Percentiles rank a stretch among this genome's conserved stretches.
Conservation (phyloP, 2,329 filamentous ascomycete genomes). For the Whalleya microplaca region DNA sequence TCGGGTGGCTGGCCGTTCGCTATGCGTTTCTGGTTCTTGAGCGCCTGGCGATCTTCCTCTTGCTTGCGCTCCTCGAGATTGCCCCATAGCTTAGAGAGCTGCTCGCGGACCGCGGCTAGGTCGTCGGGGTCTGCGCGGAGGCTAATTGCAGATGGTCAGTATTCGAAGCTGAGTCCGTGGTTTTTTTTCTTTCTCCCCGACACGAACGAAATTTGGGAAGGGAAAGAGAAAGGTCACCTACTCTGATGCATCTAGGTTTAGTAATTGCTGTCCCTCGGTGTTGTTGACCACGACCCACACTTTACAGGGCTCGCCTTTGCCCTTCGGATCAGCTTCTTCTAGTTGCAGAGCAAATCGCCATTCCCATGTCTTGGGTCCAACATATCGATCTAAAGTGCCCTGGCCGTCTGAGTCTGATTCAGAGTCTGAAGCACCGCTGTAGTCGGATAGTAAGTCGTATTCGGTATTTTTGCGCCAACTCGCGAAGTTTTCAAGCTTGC, state of each 20-base stretch:
- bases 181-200: too few species aligned
- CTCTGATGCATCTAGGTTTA: constrained; percentile 52
- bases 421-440: constrained; percentile 39
- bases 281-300: constrained; percentile 74
- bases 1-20: constrained; percentile 37
- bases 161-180: too few species aligned
- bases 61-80: constrained; percentile 74
- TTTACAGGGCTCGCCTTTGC: constrained; percentile 45
- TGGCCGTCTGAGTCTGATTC: constrained; percentile 36
- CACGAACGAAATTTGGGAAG: too few species aligned
- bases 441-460: constrained; percentile 54
- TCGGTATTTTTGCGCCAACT: constrained; percentile 49
- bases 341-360: constrained; percentile 84
- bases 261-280: constrained; percentile 51
- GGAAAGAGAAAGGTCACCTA: constrained; percentile 21
- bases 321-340: constrained; percentile 63
- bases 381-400: constrained; percentile 29
- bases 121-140: constrained; percentile 56
- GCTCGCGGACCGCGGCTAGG: constrained; percentile 64
- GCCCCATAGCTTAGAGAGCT: constrained; percentile 82
- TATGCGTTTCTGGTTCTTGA: constrained; percentile 30
- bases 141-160: constrained; percentile 40
- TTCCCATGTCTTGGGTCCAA: constrained; percentile 62
- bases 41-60: constrained; percentile 34
- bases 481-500: constrained; percentile 72